phyloP scores from a whole-genome alignment of 2,329 filamentous ascomycete genomes.

The Stemphylium lycopersici region DNA sequence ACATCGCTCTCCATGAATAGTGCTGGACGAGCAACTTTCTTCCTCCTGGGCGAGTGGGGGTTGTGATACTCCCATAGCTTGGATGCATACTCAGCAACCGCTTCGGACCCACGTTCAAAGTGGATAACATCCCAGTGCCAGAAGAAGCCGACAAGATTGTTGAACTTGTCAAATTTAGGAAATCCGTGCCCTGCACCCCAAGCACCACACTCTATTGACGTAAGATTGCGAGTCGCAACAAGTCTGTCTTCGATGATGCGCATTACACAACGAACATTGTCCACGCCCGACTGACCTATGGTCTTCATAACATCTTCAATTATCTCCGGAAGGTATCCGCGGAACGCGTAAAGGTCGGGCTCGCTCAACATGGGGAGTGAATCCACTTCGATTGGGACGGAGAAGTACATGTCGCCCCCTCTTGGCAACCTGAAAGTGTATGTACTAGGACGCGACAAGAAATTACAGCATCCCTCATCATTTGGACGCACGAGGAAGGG shows the following conservation, averaged over 20 bases:
- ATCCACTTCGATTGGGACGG: neutral
- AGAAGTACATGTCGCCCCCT: constrained; percentile 1
- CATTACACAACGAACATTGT: neutral
- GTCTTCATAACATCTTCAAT: neutral
- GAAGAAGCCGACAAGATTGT: neutral
- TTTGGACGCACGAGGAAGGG: neutral
- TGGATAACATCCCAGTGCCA: neutral
- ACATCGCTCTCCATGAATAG: neutral
- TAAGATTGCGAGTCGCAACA: no score
- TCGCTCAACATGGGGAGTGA: neutral
- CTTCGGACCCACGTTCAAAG: neutral
- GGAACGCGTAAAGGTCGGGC: neutral
- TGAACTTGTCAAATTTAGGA: neutral
- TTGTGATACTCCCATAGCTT: neutral
- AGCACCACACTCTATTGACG: neutral
- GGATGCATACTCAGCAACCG: neutral
- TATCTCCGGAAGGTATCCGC: neutral
- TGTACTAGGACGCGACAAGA: neutral
- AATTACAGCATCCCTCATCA: neutral
- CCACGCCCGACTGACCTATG: neutral
- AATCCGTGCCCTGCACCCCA: constrained; percentile 3
- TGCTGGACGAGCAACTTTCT: neutral
- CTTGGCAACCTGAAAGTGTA: neutral
- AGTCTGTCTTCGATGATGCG: no score
- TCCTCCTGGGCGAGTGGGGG: neutral